These are phyloP conservation scores for Fraxinus pennsylvanica DNA, from an alignment of 257 asterid species.

Conservation along the genomic window DNA sequence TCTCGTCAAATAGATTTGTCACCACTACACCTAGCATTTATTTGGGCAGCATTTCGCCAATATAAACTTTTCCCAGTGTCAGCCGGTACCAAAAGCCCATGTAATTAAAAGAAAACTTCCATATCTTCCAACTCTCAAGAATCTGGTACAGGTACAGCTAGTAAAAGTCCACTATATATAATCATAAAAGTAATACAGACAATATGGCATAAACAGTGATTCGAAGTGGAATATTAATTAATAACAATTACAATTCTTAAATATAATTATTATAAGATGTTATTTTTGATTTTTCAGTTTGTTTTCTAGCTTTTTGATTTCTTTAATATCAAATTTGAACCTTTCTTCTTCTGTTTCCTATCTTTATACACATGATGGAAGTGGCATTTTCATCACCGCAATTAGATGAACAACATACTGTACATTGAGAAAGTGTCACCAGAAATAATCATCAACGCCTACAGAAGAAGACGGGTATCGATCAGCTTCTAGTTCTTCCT, in stretches of 20 bases:
- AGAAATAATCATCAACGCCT: slow-evolving; percentile 64
- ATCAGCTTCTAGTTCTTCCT: slow-evolving; percentile 65
- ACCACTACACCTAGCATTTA: neutral
- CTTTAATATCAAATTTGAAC: neutral
- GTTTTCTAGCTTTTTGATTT: slow-evolving; percentile 16
- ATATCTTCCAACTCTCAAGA: neutral
- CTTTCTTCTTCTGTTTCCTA: slow-evolving; percentile 25
- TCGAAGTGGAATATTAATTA: slow-evolving; percentile 24
- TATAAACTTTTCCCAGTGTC: neutral
- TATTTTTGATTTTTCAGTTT: neutral
- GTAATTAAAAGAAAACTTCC: neutral
- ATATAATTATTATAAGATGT: too few relatives aligned
- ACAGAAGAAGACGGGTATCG: slow-evolving; percentile 45
- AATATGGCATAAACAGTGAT: slow-evolving; percentile 15
- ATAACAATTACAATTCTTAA: too few relatives aligned
- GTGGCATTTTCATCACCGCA: slow-evolving; percentile 9
- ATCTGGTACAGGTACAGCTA: neutral
- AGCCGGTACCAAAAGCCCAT: neutral
- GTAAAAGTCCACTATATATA: neutral
- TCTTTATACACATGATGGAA: slow-evolving; percentile 28
- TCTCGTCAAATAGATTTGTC: neutral
- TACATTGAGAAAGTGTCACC: slow-evolving; percentile 60
- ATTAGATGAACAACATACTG: slow-evolving; percentile 34
- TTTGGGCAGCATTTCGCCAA: neutral
- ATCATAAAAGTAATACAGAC: slow-evolving; percentile 23